phyloP scores from a whole-genome alignment of 176 grass and related monocot species.

The Carex parvula region DNA sequence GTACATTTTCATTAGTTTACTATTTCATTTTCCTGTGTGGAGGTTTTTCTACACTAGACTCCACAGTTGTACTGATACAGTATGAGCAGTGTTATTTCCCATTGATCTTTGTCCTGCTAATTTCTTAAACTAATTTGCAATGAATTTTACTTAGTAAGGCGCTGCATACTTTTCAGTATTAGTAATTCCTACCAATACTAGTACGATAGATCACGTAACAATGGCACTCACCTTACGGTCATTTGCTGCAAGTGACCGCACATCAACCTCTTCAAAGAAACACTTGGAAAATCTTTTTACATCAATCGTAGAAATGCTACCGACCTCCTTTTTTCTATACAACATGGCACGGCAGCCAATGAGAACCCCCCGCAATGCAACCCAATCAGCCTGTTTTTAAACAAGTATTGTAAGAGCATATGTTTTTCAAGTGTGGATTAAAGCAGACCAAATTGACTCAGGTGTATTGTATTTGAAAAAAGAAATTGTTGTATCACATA shows the following conservation, averaged over 20 bases:
- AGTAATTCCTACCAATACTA: background rate
- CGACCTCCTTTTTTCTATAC: conserved; percentile 56
- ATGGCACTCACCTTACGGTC: conserved; percentile 75
- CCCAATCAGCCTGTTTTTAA: conserved; percentile 79
- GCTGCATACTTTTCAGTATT: background rate
- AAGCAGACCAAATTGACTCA: background rate
- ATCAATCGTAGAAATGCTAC: conserved; percentile 45
- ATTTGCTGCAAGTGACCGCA: conserved; percentile 59
- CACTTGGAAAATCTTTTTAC: conserved; percentile 58
- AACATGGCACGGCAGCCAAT: conserved; percentile 78
- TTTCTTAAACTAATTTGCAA: conserved; percentile 12
- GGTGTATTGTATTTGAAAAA: conserved; percentile 2
- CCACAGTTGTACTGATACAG: background rate
- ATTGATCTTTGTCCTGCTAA: background rate
- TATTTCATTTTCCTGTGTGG: background rate
- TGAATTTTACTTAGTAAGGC: background rate
- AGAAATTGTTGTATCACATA: background rate
- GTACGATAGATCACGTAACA: conserved; percentile 6
- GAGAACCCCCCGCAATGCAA: conserved; percentile 65
- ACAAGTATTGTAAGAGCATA: conserved; percentile 16
- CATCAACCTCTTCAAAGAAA: conserved; percentile 64
- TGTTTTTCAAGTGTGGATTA: background rate
- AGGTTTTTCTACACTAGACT: background rate
- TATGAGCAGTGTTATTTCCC: background rate
- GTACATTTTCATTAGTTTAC: background rate